Conservation (phyloP, 2,329 filamentous ascomycete species). For the Aspergillus ustus region DNA sequence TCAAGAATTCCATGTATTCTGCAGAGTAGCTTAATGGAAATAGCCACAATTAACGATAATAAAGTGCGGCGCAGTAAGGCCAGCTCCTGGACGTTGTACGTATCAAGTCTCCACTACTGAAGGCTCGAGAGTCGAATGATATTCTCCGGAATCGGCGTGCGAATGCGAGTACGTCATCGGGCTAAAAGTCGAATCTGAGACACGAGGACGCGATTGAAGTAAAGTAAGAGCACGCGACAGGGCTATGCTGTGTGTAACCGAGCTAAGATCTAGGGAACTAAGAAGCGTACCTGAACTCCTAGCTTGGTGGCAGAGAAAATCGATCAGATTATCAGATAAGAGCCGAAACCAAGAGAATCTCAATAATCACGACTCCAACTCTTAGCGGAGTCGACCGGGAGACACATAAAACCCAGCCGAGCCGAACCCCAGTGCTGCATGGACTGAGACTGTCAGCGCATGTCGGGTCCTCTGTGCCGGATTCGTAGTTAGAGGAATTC, state of each 20-base stretch:
- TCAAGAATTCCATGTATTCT: not conserved
- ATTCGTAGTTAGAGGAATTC: not conserved
- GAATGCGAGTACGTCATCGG: not conserved
- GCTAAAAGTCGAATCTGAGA: not conserved
- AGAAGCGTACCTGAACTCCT: not conserved
- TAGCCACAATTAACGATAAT: not conserved
- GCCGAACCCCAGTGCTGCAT: not conserved
- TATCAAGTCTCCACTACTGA: not conserved
- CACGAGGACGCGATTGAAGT: not conserved
- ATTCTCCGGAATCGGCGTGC: not conserved
- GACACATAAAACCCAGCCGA: slow-evolving; percentile 5
- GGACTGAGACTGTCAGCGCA: slow-evolving; percentile 12
- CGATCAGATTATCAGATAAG: slow-evolving; percentile 6
- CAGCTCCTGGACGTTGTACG: not conserved
- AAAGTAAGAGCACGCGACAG: not conserved
- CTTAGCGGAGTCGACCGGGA: slow-evolving; percentile 9
- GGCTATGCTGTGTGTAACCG: not conserved
- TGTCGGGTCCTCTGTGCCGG: slow-evolving; percentile 16
- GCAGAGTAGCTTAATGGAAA: not conserved
- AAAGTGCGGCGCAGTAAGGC: not conserved
- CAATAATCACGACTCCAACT: slow-evolving; percentile 2
- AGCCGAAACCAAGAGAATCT: not conserved
- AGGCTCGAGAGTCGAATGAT: not conserved
- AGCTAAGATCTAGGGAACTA: not conserved
- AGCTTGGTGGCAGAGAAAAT: not conserved